Evolutionary conservation across 2,329 filamentous ascomycete species (phyloP), one percentile per base, ranked within the genome.

Genomic region (Mariannaea sp.): DNA sequence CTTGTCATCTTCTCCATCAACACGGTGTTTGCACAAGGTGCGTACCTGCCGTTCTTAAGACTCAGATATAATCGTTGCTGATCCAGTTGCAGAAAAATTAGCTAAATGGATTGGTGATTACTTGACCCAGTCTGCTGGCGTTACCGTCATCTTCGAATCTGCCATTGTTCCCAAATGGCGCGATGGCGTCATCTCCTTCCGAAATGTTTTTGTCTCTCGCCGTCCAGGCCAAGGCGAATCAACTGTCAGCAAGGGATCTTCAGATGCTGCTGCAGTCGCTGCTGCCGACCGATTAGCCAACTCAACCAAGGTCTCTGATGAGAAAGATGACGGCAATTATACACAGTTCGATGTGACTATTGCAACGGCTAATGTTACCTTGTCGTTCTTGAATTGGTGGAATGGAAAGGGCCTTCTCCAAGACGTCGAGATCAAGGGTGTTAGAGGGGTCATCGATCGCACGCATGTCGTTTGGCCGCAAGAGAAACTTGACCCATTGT

Each of bases 321-420:
- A 75, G 1, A 69, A 72, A 30, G 92, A 97, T 67, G 93, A 97
- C 68, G 91, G 90, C 14, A 99, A 99, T 68, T 99, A 97, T 71
- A 97, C 92, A 0, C 94, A 99, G 64, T 99, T 97, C 64, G 94
- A 99, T 67, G 79, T 99, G 13, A 96, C 92, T 0, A 90, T 99
- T 54, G 90, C 94, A 58, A 95, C 90, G 1, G 90, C 99, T 57
- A 96, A 99, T 67, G 93, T 99, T 35, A 97, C 93, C 0, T 73
- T 99, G 20, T 99, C 94, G 0, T 97, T 99, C 64, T 81, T 92
- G n/a, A 97, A 97, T 70, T 99, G 94, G 94, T 95, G 96, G 84
- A 97, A 96, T 64, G 93, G 94, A 17, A 97, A 93, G 71, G 94
- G 94, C 0, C 80, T 95, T 5, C 77, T 99, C 7, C 87, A 90